Percentiles rank a stretch among this genome's conserved stretches.
Evolutionary conservation across 441 rosid genomes (phyloP).

Genomic region (Populus hybrid): DNA sequence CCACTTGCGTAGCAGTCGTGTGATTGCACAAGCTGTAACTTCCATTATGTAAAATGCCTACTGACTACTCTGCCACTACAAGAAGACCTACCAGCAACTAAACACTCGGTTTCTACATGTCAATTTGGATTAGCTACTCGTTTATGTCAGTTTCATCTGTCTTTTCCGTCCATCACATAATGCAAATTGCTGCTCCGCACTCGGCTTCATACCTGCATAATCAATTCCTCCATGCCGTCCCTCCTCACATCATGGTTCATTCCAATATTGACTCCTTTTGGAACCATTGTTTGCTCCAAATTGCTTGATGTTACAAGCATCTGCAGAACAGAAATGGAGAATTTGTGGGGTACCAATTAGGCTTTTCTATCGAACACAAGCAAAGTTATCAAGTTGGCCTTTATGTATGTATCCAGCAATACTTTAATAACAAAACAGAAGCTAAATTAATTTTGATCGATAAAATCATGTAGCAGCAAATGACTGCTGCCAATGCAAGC

Average conservation of each 20-base stretch:
- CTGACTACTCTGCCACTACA: not conserved
- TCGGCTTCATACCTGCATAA: not conserved
- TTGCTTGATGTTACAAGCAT: not conserved
- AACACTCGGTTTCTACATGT: not conserved
- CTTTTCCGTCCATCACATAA: not conserved
- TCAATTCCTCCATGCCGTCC: not conserved
- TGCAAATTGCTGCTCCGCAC: not conserved
- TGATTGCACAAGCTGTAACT: not conserved
- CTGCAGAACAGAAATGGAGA: constrained; percentile 10
- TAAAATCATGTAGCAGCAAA: not conserved
- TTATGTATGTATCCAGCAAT: not conserved
- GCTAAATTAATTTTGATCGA: too few relatives aligned
- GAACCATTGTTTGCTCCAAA: not conserved
- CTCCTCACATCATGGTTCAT: not conserved
- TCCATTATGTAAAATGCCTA: not conserved
- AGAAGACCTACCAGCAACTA: not conserved
- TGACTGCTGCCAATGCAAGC: not conserved
- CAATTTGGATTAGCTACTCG: constrained; percentile 3
- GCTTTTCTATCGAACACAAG: not conserved
- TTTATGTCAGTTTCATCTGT: constrained; percentile 8
- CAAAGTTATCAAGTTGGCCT: not conserved
- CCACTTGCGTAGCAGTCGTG: not conserved
- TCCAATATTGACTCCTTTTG: not conserved
- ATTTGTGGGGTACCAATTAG: not conserved
- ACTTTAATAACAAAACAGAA: not conserved